These are phyloP conservation scores for Jaminaea rosea DNA, from an alignment of 1,284 basidiomycete species.

Conservation along the genomic window DNA sequence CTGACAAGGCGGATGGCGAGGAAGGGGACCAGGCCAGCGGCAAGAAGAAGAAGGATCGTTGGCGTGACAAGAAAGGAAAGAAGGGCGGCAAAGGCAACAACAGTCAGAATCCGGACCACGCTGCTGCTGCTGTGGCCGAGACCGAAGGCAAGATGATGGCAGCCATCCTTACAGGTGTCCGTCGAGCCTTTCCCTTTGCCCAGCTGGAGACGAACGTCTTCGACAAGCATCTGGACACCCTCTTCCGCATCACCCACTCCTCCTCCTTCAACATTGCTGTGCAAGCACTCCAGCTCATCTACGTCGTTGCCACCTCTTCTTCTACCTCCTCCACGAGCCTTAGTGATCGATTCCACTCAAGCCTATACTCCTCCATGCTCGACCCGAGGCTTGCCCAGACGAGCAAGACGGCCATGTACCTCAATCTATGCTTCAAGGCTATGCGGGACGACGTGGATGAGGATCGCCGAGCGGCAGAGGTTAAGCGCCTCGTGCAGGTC, in stretches of 20 bases:
- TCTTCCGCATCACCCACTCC: slow-evolving; percentile 91
- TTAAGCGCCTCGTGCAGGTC: slow-evolving; percentile 78
- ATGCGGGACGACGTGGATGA: slow-evolving; percentile 67
- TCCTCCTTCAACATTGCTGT: slow-evolving; percentile 86
- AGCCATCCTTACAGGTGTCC: slow-evolving; percentile 86
- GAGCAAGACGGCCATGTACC: slow-evolving; percentile 93
- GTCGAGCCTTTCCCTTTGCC: slow-evolving; percentile 87
- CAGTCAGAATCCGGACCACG: slow-evolving; percentile 4
- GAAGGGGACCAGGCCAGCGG: slow-evolving; percentile 14
- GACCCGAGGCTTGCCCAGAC: slow-evolving; percentile 73
- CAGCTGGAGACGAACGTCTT: slow-evolving; percentile 61
- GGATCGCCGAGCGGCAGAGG: slow-evolving; percentile 68
- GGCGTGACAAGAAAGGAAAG: slow-evolving; percentile 39
- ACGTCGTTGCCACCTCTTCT: slow-evolving; percentile 57
- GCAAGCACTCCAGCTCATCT: slow-evolving; percentile 84
- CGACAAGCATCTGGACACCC: slow-evolving; percentile 77
- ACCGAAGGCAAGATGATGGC: slow-evolving; percentile 68
- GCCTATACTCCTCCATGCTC: slow-evolving; percentile 77
- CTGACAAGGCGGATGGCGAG: slow-evolving; percentile 17
- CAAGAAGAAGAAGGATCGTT: slow-evolving; percentile 48
- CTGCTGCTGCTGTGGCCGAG: slow-evolving; percentile 51
- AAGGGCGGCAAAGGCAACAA: slow-evolving; percentile 12
- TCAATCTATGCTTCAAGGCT: slow-evolving; percentile 89
- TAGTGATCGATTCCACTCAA: slow-evolving; percentile 68
- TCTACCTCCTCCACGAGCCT: slow-evolving; percentile 41